Percentiles rank a stretch among this genome's conserved stretches.
Evolutionary conservation across 2,329 filamentous ascomycete species (phyloP).

Genomic region (Stromatinia cepivora): DNA sequence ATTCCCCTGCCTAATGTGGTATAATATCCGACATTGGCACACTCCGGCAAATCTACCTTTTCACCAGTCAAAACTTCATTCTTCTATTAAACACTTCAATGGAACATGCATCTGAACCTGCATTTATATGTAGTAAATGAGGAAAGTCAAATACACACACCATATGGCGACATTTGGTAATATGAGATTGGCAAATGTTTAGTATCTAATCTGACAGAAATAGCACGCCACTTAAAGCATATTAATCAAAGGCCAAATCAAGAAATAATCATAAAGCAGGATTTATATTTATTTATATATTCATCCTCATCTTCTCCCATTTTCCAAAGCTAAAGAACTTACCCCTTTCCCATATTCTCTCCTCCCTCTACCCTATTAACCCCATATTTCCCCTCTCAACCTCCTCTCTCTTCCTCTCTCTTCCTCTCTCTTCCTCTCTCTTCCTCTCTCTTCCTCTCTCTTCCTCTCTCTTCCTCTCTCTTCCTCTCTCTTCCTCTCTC

Average conservation of each 20-base stretch:
- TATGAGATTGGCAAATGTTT: neutral
- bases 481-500: too few relatives aligned
- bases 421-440: too few relatives aligned
- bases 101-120: too few relatives aligned
- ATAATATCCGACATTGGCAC: conserved; percentile 5
- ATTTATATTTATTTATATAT: neutral
- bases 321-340: too few relatives aligned
- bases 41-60: neutral
- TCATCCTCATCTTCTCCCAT: neutral
- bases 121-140: too few relatives aligned
- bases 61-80: conserved; percentile 2
- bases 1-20: conserved; percentile 3
- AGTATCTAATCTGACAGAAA: neutral
- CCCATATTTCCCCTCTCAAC: too few relatives aligned
- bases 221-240: too few relatives aligned
- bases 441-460: too few relatives aligned
- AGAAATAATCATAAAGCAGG: rapidly evolving
- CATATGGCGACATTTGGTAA: neutral
- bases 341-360: too few relatives aligned
- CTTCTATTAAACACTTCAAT: neutral
- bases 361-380: too few relatives aligned
- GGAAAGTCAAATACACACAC: neutral
- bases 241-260: neutral
- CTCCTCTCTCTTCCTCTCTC: too few relatives aligned
- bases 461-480: too few relatives aligned